phyloP scores from a whole-genome alignment of 768 basidiomycete species.

The Lactifluus piperatus region DNA sequence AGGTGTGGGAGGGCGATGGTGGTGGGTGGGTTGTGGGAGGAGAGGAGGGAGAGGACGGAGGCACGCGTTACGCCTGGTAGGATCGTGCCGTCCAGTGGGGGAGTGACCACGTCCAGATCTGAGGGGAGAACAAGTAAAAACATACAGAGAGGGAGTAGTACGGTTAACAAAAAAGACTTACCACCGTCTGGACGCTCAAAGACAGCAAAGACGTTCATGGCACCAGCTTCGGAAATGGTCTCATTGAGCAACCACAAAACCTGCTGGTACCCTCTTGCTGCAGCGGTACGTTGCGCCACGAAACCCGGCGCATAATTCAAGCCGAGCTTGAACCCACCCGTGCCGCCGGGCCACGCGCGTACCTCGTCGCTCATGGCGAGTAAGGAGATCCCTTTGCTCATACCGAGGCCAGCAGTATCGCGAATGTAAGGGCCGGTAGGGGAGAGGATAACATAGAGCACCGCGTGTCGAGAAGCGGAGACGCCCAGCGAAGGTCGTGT shows the following conservation, averaged over 20 bases:
- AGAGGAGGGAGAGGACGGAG: conserved; percentile 69
- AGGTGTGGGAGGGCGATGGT: conserved; percentile 35
- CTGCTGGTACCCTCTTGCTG: conserved; percentile 39
- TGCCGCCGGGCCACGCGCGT: conserved; percentile 44
- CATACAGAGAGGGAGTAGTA: conserved; percentile 18
- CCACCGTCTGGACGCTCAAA: conserved; percentile 34
- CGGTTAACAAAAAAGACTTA: conserved; percentile 8
- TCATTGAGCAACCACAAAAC: conserved; percentile 43
- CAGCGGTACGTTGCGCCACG: conserved; percentile 37
- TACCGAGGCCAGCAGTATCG: not conserved
- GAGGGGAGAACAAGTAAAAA: conserved; percentile 17
- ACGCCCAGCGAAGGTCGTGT: conserved; percentile 50
- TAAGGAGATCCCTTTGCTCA: conserved; percentile 28
- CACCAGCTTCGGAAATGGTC: conserved; percentile 30
- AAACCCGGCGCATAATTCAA: conserved; percentile 29
- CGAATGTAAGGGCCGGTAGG: conserved; percentile 49
- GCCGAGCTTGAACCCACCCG: conserved; percentile 42
- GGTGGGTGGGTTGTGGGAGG: conserved; percentile 38
- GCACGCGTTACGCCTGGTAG: conserved; percentile 89
- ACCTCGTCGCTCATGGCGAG: conserved; percentile 37
- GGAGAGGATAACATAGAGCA: conserved; percentile 78
- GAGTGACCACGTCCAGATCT: conserved; percentile 81
- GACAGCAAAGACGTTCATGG: conserved; percentile 45
- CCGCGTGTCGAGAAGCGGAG: conserved; percentile 65
- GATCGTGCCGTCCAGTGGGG: conserved; percentile 85